A percentile compares a stretch with the other conserved stretches of the same genome.
Conservation (phyloP, 306 rosid genomes). For the Comarum palustre region DNA sequence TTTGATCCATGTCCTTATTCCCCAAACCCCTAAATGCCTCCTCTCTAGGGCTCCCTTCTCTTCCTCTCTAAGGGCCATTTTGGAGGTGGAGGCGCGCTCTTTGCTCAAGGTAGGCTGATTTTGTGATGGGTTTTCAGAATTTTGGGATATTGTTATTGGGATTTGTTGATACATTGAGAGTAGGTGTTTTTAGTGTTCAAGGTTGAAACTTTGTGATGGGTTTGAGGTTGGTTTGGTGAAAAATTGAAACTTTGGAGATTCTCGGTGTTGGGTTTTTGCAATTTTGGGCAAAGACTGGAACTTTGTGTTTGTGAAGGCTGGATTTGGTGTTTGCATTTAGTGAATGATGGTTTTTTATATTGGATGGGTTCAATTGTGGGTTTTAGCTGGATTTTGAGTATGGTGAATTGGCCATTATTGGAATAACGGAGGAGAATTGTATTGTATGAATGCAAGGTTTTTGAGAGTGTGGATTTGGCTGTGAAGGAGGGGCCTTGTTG, state of each 20-base stretch:
- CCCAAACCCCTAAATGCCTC: slow-evolving; percentile 33
- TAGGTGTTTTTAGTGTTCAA: slow-evolving; percentile 24
- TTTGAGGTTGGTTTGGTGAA: slow-evolving; percentile 25
- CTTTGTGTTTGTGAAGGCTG: slow-evolving; percentile 21
- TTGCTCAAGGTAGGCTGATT: slow-evolving; percentile 27
- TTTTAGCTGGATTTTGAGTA: slow-evolving; percentile 19
- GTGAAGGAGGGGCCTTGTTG: slow-evolving; percentile 38
- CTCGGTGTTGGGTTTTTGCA: slow-evolving; percentile 9
- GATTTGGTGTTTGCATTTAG: slow-evolving; percentile 27
- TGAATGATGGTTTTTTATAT: slow-evolving; percentile 29
- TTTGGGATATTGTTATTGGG: slow-evolving; percentile 22
- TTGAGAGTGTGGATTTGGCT: slow-evolving; percentile 43
- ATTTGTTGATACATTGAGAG: slow-evolving; percentile 14
- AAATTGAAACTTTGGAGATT: slow-evolving; percentile 37
- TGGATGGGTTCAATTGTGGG: slow-evolving; percentile 35
- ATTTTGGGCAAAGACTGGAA: slow-evolving; percentile 18
- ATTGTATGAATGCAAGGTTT: slow-evolving; percentile 35
- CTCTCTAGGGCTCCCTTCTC: slow-evolving; percentile 33
- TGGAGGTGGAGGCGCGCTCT: slow-evolving; percentile 25
- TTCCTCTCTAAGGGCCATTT: slow-evolving; percentile 23
- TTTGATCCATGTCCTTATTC: slow-evolving; percentile 72
- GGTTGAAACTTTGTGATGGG: slow-evolving; percentile 26
- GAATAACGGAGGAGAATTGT: slow-evolving; percentile 34
- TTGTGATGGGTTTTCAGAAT: slow-evolving; percentile 23
- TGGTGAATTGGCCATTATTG: slow-evolving; percentile 18